Evolutionary conservation across 2,329 filamentous ascomycete species (phyloP).

Genomic region (Trematosphaeria pertusa): DNA sequence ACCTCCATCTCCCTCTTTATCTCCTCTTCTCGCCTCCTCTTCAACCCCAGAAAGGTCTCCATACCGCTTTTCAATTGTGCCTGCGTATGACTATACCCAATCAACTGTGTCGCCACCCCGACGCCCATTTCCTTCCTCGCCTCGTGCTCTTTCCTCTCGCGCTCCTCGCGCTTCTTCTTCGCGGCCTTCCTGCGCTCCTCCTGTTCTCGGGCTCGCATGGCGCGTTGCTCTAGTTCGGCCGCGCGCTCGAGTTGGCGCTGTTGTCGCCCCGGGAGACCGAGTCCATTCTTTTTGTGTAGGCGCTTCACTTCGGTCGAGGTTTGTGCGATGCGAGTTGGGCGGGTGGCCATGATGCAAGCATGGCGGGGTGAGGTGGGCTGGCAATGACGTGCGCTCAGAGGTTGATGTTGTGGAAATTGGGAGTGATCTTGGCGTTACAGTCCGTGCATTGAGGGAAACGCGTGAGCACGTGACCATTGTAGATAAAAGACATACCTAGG

Average conservation of each 20-base stretch:
- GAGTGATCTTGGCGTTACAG: too few species aligned
- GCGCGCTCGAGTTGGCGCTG: constrained; percentile 40
- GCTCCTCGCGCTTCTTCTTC: constrained; percentile 41
- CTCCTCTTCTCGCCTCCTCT: constrained; percentile 31
- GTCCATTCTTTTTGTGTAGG: constrained; percentile 38
- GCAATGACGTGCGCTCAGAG: neutral
- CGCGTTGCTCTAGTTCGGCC: constrained; percentile 41
- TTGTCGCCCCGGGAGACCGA: constrained; percentile 32
- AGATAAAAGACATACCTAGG: too few species aligned
- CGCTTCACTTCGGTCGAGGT: constrained; percentile 45
- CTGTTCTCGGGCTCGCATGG: constrained; percentile 38
- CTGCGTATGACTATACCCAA: constrained; percentile 49
- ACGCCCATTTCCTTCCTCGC: constrained; percentile 38
- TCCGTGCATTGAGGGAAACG: too few species aligned
- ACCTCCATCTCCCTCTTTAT: constrained; percentile 26
- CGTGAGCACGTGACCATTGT: constrained; percentile 7
- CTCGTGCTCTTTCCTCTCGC: constrained; percentile 39
- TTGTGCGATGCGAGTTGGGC: constrained; percentile 35
- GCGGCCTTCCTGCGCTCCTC: constrained; percentile 37
- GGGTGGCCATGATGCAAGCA: constrained; percentile 31
- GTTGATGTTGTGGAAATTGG: constrained; percentile 3
- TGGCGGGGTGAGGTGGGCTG: constrained; percentile 5
- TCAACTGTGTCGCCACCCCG: constrained; percentile 47
- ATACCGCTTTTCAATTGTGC: constrained; percentile 46
- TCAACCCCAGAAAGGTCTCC: constrained; percentile 44